phyloP scores from a whole-genome alignment of 805 yeast genomes.

The Starmerella stigmatis region DNA sequence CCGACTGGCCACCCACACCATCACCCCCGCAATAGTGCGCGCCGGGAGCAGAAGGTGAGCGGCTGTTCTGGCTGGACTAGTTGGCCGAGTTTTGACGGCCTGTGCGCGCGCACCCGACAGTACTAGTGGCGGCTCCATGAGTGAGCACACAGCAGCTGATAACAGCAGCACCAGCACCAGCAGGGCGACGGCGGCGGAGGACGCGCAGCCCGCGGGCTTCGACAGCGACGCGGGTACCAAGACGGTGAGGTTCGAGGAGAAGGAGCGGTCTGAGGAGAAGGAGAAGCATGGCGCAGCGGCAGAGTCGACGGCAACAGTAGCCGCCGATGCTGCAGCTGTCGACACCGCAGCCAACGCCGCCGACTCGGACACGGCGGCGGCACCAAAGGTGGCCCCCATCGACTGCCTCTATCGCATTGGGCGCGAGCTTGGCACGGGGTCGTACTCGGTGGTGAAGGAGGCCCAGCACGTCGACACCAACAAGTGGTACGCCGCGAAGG shows the following conservation, averaged over 20 bases:
- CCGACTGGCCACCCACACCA: neutral
- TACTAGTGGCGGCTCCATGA: no score
- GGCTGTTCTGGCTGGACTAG: no score
- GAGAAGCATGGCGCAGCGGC: no score
- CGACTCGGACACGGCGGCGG: neutral
- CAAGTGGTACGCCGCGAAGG: constrained; percentile 44
- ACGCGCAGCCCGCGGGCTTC: no score
- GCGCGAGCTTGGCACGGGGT: constrained; percentile 35
- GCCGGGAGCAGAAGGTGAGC: no score
- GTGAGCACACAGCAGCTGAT: no score
- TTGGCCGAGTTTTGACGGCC: no score
- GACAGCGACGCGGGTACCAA: no score
- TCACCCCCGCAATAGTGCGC: no score
- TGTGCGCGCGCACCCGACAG: no score
- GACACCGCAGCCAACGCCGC: neutral
- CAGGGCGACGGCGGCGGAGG: no score
- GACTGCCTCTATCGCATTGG: constrained; percentile 27
- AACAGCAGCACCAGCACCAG: no score
- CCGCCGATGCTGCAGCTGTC: neutral
- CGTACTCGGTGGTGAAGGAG: constrained; percentile 37
- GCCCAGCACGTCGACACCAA: constrained; percentile 35
- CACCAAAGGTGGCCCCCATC: constrained; percentile 8
- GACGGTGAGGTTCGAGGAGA: constrained; percentile 10
- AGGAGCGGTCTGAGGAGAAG: neutral
- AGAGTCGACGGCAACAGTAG: neutral